Conservation (phyloP, 1,284 basidiomycete genomes). For the Thecaphora thlaspeos region DNA sequence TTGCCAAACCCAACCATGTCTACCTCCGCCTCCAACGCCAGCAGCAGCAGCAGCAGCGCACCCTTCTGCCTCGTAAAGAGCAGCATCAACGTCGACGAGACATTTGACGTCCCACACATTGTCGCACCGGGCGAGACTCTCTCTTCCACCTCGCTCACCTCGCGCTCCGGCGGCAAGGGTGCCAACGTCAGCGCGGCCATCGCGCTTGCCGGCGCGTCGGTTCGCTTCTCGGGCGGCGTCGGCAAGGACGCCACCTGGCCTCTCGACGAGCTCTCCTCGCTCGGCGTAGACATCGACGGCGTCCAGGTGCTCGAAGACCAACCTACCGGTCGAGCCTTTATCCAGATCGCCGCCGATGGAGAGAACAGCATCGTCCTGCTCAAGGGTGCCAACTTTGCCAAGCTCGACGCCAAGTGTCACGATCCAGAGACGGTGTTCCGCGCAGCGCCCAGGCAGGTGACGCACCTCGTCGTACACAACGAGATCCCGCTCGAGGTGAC, state of each 20-base stretch:
- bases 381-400: constrained; percentile 51
- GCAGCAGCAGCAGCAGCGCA: neutral
- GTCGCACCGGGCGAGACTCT: constrained; percentile 52
- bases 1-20: neutral
- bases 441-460: constrained; percentile 14
- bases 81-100: constrained; percentile 56
- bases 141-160: constrained; percentile 39
- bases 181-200: constrained; percentile 54
- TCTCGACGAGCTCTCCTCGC: constrained; percentile 40
- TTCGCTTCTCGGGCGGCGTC: constrained; percentile 41
- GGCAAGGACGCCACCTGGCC: constrained; percentile 54
- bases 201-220: constrained; percentile 40
- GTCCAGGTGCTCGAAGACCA: constrained; percentile 32
- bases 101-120: constrained; percentile 50
- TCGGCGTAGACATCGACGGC: constrained; percentile 29
- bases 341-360: constrained; percentile 53
- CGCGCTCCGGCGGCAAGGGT: constrained; percentile 53
- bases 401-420: too few species aligned
- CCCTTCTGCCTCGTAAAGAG: constrained; percentile 52
- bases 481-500: constrained; percentile 64
- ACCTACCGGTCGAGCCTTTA: constrained; percentile 54
- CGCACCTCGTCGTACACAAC: constrained; percentile 64
- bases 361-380: constrained; percentile 56
- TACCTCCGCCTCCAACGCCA: neutral
- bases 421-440: constrained; percentile 26